Conservation (phyloP, 169 alveolate genomes). For the Neospora caninum region DNA sequence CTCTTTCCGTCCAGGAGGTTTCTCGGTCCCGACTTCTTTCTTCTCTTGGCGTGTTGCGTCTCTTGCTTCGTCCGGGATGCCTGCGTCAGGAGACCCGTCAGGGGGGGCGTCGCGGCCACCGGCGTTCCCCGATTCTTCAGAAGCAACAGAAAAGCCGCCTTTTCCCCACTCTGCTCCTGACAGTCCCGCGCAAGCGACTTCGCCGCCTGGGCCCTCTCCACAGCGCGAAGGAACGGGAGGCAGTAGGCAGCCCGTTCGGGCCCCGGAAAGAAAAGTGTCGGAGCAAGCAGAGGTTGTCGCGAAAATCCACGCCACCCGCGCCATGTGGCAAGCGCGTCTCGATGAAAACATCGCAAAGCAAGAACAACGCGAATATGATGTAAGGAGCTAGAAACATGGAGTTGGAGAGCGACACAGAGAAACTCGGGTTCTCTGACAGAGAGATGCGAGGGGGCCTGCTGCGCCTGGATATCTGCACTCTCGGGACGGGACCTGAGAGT, state of each 20-base stretch:
- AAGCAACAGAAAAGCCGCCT: neutral
- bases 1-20: too few relatives aligned
- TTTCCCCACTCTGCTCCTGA: neutral
- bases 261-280: neutral
- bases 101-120: too few relatives aligned
- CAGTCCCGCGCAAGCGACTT: neutral
- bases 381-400: neutral
- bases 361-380: neutral
- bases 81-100: too few relatives aligned
- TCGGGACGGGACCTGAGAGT: too few relatives aligned
- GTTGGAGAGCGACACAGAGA: neutral
- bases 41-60: too few relatives aligned
- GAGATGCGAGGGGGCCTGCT: too few relatives aligned
- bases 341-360: slow-evolving; percentile 1
- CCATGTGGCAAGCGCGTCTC: neutral
- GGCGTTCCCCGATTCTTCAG: neutral
- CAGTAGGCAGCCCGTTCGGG: too few relatives aligned
- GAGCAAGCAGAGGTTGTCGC: neutral
- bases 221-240: too few relatives aligned
- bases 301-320: neutral
- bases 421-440: too few relatives aligned
- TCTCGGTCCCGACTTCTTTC: too few relatives aligned
- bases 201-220: neutral
- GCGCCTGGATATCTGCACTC: too few relatives aligned
- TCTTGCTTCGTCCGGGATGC: too few relatives aligned